Percentiles rank a stretch among this genome's conserved stretches.
Evolutionary conservation across 2,329 filamentous ascomycete genomes (phyloP).

Genomic region (Microdochium paspali): DNA sequence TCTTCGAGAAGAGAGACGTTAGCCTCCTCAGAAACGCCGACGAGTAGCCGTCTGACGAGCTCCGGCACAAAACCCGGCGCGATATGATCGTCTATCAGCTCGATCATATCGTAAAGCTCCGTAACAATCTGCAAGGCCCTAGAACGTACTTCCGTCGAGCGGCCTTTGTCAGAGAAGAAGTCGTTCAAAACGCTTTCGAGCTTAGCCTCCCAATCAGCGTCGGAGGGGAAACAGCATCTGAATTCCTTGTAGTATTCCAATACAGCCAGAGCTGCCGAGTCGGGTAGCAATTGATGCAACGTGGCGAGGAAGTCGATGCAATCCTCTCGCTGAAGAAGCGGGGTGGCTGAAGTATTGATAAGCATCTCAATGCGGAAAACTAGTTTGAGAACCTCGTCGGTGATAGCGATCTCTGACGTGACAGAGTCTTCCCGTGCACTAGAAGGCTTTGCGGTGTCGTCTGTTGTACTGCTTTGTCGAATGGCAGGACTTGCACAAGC

Average conservation of each 20-base stretch:
- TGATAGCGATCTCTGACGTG: conserved; percentile 26
- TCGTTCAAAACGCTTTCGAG: conserved; percentile 48
- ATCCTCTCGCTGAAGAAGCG: conserved; percentile 55
- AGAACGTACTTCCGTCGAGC: conserved; percentile 53
- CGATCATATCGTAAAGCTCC: conserved; percentile 48
- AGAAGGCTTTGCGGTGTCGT: conserved; percentile 11
- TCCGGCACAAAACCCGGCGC: conserved; percentile 46
- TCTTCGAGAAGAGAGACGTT: conserved; percentile 57
- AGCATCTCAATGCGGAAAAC: conserved; percentile 40
- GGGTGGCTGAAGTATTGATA: conserved; percentile 31
- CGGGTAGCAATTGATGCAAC: conserved; percentile 52
- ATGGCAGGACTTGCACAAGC: conserved; percentile 36
- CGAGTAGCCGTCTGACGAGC: conserved; percentile 52
- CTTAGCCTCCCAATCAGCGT: conserved; percentile 58
- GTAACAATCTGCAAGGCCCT: conserved; percentile 52
- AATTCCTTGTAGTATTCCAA: conserved; percentile 61
- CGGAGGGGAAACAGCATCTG: conserved; percentile 62
- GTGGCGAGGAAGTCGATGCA: conserved; percentile 59
- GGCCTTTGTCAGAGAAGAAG: conserved; percentile 53
- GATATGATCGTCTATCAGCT: conserved; percentile 48
- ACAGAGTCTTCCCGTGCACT: conserved; percentile 19
- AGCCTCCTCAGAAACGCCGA: conserved; percentile 50
- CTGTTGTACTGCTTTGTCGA: conserved; percentile 8
- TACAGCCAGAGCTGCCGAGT: conserved; percentile 53
- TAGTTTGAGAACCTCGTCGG: conserved; percentile 32